Conservation (phyloP, 257 asterid genomes). For the Nicotiana knightiana region DNA sequence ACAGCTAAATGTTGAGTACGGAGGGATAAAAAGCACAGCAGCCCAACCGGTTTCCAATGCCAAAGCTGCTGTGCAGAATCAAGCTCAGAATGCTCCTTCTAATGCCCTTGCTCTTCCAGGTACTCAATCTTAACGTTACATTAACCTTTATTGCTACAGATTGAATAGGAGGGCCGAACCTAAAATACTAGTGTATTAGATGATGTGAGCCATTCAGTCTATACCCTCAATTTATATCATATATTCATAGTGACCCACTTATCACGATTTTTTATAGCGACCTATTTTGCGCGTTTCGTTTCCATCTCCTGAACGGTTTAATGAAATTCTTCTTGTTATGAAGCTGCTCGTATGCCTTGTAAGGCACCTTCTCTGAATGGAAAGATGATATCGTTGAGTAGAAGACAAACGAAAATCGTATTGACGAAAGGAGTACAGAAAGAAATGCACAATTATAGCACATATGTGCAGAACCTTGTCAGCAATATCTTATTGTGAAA, state of each 20-base stretch:
- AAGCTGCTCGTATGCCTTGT: not conserved
- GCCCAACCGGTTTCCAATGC: conserved; percentile 26
- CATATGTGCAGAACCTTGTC: not conserved
- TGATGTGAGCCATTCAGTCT: not conserved
- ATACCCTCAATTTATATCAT: not conserved
- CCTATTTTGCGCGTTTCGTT: not conserved
- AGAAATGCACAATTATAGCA: not conserved
- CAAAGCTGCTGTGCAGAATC: conserved; percentile 31
- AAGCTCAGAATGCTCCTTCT: conserved; percentile 43
- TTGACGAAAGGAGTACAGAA: not conserved
- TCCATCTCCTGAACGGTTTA: not conserved
- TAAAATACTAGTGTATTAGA: not conserved
- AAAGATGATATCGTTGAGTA: not conserved
- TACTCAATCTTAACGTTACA: conserved; percentile 15
- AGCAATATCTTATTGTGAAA: not conserved
- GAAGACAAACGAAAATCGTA: not conserved
- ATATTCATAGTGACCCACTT: not conserved
- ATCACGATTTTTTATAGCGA: not conserved
- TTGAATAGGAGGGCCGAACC: not conserved
- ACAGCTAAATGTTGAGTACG: conserved; percentile 67
- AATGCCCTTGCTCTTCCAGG: conserved; percentile 86
- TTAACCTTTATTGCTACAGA: not conserved
- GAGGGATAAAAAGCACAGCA: conserved; percentile 32
- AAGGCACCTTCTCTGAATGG: not conserved
- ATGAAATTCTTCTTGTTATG: not conserved